Percentiles rank a stretch among this genome's conserved stretches.
These are phyloP conservation scores for Pseudogymnoascus sp. DNA, from an alignment of 2,329 filamentous ascomycete genomes.

Conservation along the genomic window DNA sequence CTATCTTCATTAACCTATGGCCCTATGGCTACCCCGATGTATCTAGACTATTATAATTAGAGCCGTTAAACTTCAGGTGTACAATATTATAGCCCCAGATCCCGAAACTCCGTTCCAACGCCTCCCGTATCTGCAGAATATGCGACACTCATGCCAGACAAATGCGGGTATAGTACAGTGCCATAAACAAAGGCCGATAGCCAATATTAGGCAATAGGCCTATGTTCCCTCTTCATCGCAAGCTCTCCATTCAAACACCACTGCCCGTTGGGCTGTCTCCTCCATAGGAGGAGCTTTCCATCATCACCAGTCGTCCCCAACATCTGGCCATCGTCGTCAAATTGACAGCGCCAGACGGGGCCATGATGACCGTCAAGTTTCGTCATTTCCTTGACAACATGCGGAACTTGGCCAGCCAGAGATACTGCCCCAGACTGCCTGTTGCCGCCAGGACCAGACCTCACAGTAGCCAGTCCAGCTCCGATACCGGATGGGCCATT, in stretches of 20 bases:
- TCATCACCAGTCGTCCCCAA: conserved; percentile 70
- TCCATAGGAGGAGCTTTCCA: conserved; percentile 54
- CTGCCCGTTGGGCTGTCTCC: conserved; percentile 47
- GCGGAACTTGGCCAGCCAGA: conserved; percentile 56
- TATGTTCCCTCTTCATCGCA: conserved; percentile 39
- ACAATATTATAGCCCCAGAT: background rate
- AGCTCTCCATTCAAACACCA: conserved; percentile 55
- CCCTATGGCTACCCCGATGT: background rate
- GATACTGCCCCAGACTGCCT: conserved; percentile 37
- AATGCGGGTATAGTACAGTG: background rate
- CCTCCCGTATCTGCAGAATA: background rate
- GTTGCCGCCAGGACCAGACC: conserved; percentile 34
- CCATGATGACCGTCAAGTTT: conserved; percentile 58
- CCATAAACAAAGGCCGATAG: background rate
- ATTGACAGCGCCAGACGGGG: conserved; percentile 67
- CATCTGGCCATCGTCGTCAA: conserved; percentile 61
- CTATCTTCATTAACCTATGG: background rate
- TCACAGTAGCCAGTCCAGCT: conserved; percentile 40
- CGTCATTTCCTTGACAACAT: conserved; percentile 54
- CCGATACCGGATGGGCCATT: conserved; percentile 43
- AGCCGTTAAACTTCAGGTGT: background rate
- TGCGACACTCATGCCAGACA: background rate
- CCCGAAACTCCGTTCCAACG: background rate
- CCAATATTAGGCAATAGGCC: background rate
- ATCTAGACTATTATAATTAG: background rate